Percentiles rank a stretch among this genome's conserved stretches.
These are phyloP conservation scores for Pythium volutum DNA, from an alignment of 352 stramenopile genomes.

Conservation along the genomic window DNA sequence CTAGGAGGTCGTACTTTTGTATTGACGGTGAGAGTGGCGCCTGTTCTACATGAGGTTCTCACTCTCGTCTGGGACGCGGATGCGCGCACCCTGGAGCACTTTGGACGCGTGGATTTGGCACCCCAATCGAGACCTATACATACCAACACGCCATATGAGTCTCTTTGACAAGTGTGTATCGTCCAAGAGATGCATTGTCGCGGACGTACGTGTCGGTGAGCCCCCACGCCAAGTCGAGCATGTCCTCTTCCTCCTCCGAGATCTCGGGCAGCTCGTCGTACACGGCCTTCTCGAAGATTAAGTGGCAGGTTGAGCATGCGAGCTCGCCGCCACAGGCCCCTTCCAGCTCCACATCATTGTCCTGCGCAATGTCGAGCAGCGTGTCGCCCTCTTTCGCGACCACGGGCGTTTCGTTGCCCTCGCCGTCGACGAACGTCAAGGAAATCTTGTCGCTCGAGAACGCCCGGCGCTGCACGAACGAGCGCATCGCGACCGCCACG, in stretches of 20 bases:
- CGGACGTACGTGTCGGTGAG: conserved; percentile 89
- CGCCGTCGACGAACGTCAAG: conserved; percentile 80
- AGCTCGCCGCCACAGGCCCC: conserved; percentile 91
- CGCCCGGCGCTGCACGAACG: conserved; percentile 24
- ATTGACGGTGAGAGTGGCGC: conserved; percentile 3
- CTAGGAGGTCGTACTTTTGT: conserved; percentile 13
- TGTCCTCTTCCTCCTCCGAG: conserved; percentile 94
- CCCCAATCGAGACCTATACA: conserved; percentile 67
- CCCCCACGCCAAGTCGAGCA: conserved; percentile 93
- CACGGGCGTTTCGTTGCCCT: conserved; percentile 71
- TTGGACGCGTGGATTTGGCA: conserved; percentile 91
- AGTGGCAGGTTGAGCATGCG: conserved; percentile 93
- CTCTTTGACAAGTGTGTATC: no score
- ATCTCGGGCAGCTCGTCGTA: conserved; percentile 87
- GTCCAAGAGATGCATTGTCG: neutral
- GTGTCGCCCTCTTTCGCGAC: conserved; percentile 69
- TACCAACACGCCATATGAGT: neutral
- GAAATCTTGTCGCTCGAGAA: conserved; percentile 54
- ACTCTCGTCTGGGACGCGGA: conserved; percentile 85
- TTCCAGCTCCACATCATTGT: conserved; percentile 94
- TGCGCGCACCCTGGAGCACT: conserved; percentile 79
- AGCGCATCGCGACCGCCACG: neutral
- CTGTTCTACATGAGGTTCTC: conserved; percentile 86
- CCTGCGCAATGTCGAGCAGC: conserved; percentile 89
- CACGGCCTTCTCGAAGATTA: conserved; percentile 89